Conservation (phyloP, 176 grass and related monocot species). For the Ampelocalamus luodianensis region DNA sequence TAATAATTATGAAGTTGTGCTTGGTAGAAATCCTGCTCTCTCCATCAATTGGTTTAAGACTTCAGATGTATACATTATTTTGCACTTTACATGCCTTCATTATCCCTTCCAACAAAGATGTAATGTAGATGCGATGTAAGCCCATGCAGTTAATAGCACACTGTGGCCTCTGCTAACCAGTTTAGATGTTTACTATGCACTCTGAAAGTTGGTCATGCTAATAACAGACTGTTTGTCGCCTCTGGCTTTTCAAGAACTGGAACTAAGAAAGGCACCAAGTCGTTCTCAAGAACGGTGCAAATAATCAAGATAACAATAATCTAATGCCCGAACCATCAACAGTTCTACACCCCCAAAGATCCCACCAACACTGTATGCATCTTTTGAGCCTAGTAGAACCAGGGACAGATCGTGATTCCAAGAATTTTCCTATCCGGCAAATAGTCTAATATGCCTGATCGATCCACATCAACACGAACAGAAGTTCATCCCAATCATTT, state of each 20-base stretch:
- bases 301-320: not conserved
- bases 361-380: not conserved
- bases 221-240: not conserved
- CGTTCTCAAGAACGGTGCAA: not conserved
- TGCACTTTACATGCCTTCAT: not conserved
- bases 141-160: not conserved
- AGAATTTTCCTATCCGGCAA: not conserved
- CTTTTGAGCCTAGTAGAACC: not conserved
- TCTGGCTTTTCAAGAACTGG: not conserved
- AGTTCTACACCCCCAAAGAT: not conserved
- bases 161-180: not conserved
- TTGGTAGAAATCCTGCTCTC: conserved; percentile 6
- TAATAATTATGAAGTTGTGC: conserved; percentile 36
- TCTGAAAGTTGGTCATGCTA: not conserved
- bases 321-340: not conserved
- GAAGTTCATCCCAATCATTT: not conserved
- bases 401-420: not conserved
- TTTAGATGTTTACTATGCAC: not conserved
- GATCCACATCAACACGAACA: not conserved
- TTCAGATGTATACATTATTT: not conserved
- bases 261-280: not conserved
- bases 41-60: not conserved
- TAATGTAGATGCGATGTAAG: not conserved
- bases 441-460: not conserved
- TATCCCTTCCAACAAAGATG: not conserved